Percentiles rank a stretch among this genome's conserved stretches.
phyloP scores from a whole-genome alignment of 2,329 filamentous ascomycete genomes.

The Byssothecium circinans region DNA sequence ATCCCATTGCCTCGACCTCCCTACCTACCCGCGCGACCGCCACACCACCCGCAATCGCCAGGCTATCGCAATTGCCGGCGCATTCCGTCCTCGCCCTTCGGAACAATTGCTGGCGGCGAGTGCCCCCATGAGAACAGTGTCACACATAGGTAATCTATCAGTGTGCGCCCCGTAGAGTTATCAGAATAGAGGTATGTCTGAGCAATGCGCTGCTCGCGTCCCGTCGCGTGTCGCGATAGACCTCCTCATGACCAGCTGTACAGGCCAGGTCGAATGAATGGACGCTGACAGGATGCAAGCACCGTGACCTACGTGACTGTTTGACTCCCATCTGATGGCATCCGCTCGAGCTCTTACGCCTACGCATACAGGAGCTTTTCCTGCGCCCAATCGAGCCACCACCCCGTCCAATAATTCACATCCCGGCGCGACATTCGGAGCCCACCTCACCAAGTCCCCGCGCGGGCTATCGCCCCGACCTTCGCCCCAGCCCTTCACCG shows the following conservation, averaged over 20 bases:
- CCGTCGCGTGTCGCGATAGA: conserved; percentile 4
- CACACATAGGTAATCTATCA: too few relatives aligned
- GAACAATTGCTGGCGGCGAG: conserved; percentile 13
- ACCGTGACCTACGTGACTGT: conserved; percentile 1
- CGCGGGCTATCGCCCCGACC: conserved; percentile 45
- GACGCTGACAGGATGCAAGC: conserved; percentile 16
- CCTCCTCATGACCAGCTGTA: not conserved
- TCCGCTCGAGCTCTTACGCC: conserved; percentile 49
- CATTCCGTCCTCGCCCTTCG: conserved; percentile 8
- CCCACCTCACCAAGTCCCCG: conserved; percentile 47
- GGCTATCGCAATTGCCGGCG: conserved; percentile 3
- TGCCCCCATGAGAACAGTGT: conserved; percentile 13
- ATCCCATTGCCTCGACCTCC: not conserved
- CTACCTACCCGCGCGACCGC: not conserved
- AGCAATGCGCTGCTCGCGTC: conserved; percentile 4
- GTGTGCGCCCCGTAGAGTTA: conserved; percentile 5
- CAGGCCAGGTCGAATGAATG: conserved; percentile 3
- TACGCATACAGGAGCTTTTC: conserved; percentile 45
- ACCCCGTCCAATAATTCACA: conserved; percentile 40
- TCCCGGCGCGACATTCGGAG: conserved; percentile 37
- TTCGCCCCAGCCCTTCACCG: conserved; percentile 50
- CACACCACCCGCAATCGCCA: conserved; percentile 2
- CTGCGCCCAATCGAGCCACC: conserved; percentile 42
- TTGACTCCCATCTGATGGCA: conserved; percentile 42
- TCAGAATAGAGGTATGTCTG: conserved; percentile 26